phyloP scores from a whole-genome alignment of 352 stramenopile genomes.

The Phytophthora idaei region DNA sequence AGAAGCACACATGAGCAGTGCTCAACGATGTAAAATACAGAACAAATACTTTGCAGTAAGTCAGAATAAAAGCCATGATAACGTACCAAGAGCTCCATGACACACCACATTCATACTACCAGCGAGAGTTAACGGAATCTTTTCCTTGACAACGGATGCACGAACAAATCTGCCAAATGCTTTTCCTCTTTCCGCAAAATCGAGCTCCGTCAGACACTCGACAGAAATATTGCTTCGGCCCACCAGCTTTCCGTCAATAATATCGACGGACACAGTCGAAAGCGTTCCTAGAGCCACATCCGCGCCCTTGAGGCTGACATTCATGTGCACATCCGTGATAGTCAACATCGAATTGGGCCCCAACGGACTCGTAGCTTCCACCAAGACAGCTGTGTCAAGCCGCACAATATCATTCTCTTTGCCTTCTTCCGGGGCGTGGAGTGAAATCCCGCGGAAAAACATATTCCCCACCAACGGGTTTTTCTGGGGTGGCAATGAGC shows the following conservation, averaged over 20 bases:
- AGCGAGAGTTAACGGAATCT: constrained; percentile 52
- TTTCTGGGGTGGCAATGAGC: constrained; percentile 59
- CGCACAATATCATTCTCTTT: constrained; percentile 52
- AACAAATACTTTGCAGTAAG: neutral
- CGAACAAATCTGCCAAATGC: constrained; percentile 75
- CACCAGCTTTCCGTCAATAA: constrained; percentile 60
- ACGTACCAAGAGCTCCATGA: constrained; percentile 64
- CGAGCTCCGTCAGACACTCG: constrained; percentile 55
- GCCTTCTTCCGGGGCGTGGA: constrained; percentile 49
- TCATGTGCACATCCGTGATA: constrained; percentile 68
- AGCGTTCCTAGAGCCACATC: constrained; percentile 56
- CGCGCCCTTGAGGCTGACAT: constrained; percentile 49
- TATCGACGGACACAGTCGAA: constrained; percentile 55
- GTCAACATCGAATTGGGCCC: constrained; percentile 61
- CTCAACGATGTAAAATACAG: constrained; percentile 3
- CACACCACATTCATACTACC: constrained; percentile 70
- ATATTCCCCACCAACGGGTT: constrained; percentile 64
- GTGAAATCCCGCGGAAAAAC: constrained; percentile 65
- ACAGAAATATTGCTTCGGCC: constrained; percentile 77
- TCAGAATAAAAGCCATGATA: neutral
- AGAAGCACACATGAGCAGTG: neutral
- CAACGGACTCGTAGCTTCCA: constrained; percentile 74
- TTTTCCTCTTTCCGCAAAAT: constrained; percentile 46
- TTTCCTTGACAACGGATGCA: constrained; percentile 55
- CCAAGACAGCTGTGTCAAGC: constrained; percentile 57